phyloP scores from a whole-genome alignment of 2,329 filamentous ascomycete genomes.

The Zymoseptoria brevis region DNA sequence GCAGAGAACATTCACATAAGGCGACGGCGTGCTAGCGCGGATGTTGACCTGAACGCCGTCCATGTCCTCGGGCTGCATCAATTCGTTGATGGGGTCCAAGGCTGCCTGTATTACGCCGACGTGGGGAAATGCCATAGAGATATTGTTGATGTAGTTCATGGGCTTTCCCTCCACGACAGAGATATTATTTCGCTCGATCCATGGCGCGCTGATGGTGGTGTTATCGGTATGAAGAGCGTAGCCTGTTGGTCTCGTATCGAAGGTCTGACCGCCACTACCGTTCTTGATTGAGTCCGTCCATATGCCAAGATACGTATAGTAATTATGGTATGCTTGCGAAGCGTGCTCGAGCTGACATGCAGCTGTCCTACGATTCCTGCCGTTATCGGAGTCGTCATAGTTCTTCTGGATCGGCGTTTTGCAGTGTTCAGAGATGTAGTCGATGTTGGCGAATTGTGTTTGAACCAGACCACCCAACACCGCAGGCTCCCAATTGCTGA shows the following conservation, averaged over 20 bases:
- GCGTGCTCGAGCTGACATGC: conserved; percentile 62
- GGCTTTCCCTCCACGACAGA: conserved; percentile 42
- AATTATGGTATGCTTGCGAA: conserved; percentile 62
- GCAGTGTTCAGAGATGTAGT: conserved; percentile 51
- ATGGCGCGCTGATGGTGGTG: conserved; percentile 60
- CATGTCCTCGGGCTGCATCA: conserved; percentile 58
- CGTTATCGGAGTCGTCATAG: conserved; percentile 37
- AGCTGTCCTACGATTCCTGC: conserved; percentile 9
- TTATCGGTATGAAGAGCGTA: conserved; percentile 62
- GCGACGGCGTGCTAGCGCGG: conserved; percentile 60
- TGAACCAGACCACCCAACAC: conserved; percentile 50
- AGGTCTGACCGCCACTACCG: conserved; percentile 37
- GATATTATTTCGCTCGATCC: conserved; percentile 54
- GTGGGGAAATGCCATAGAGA: conserved; percentile 71
- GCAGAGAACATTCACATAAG: conserved; percentile 65
- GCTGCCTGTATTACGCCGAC: conserved; percentile 60
- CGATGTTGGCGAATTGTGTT: conserved; percentile 55
- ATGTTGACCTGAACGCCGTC: conserved; percentile 61
- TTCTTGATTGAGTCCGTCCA: conserved; percentile 46
- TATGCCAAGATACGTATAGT: conserved; percentile 43
- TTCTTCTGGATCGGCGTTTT: conserved; percentile 48
- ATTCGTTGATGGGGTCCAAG: conserved; percentile 51
- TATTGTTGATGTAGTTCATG: conserved; percentile 56
- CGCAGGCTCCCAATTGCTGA: conserved; percentile 44
- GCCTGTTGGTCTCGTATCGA: conserved; percentile 48